phyloP scores from a whole-genome alignment of 768 basidiomycete genomes.

The Suillus occidentalis region DNA sequence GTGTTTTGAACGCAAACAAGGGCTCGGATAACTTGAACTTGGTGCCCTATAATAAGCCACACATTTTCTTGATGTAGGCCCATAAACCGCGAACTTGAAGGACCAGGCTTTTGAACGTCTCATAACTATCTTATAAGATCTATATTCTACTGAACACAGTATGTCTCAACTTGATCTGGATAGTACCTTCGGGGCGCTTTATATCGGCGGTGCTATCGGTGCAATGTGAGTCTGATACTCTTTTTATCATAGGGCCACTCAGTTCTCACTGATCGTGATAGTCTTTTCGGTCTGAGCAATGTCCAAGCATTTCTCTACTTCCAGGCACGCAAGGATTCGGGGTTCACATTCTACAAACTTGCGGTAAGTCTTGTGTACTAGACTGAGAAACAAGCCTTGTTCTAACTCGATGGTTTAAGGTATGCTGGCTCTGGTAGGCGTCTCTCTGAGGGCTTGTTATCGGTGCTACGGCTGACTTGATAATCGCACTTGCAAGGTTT shows the following conservation, averaged over 20 bases:
- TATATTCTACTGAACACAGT: neutral
- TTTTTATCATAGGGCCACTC: neutral
- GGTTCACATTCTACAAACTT: slow-evolving; percentile 30
- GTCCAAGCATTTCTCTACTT: slow-evolving; percentile 56
- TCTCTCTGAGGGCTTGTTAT: slow-evolving; percentile 1
- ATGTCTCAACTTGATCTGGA: slow-evolving; percentile 32
- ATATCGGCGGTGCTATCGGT: slow-evolving; percentile 53
- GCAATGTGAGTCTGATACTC: slow-evolving; percentile 44
- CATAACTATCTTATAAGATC: neutral
- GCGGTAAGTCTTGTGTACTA: slow-evolving; percentile 30
- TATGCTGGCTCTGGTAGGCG: slow-evolving; percentile 34
- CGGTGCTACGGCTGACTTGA: slow-evolving; percentile 19
- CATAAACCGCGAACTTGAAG: neutral
- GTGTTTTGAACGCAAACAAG: too few species aligned
- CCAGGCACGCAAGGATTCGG: slow-evolving; percentile 36
- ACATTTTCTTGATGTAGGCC: too few species aligned
- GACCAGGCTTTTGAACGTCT: neutral
- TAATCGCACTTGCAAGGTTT: slow-evolving; percentile 32
- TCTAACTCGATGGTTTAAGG: slow-evolving; percentile 29
- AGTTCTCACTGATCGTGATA: slow-evolving; percentile 21
- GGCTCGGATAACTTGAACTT: too few species aligned
- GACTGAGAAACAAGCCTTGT: neutral
- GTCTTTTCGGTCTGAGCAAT: slow-evolving; percentile 61
- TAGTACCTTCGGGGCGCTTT: slow-evolving; percentile 54
- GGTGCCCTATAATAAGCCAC: too few species aligned